phyloP scores from a whole-genome alignment of 345 rosid species.

The Salix suchowensis region DNA sequence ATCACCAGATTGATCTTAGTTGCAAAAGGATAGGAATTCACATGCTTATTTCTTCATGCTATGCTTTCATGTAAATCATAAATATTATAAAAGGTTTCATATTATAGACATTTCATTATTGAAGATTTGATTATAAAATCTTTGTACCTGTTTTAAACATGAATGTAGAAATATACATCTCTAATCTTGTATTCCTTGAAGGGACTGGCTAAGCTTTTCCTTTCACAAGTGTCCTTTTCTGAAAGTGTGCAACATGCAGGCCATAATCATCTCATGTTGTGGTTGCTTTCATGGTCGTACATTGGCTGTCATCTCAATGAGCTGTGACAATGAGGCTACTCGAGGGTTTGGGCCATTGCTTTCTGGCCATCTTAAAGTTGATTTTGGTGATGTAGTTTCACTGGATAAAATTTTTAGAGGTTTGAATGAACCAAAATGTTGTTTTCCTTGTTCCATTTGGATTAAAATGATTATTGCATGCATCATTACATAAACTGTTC shows the following conservation, averaged over 20 bases:
- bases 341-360: conserved; percentile 89
- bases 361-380: conserved; percentile 90
- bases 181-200: neutral
- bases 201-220: neutral
- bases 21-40: too few species aligned
- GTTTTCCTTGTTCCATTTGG: conserved; percentile 1
- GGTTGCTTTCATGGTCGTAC: conserved; percentile 99
- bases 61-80: neutral
- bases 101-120: too few species aligned
- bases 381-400: conserved; percentile 70
- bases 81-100: neutral
- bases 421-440: conserved; percentile 10
- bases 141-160: neutral
- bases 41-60: too few species aligned
- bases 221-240: conserved; percentile 8
- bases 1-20: too few species aligned
- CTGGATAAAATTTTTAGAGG: conserved; percentile 80
- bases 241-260: conserved; percentile 41
- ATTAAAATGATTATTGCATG: neutral
- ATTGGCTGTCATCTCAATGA: conserved; percentile 87
- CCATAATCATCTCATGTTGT: conserved; percentile 84
- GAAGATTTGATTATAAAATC: too few species aligned
- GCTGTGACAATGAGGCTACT: conserved; percentile 97
- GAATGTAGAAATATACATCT: neutral
- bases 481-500: neutral